Base-by-base conservation (phyloP, 2,329 filamentous ascomycete species). In the Botrytis byssoidea region DNA sequence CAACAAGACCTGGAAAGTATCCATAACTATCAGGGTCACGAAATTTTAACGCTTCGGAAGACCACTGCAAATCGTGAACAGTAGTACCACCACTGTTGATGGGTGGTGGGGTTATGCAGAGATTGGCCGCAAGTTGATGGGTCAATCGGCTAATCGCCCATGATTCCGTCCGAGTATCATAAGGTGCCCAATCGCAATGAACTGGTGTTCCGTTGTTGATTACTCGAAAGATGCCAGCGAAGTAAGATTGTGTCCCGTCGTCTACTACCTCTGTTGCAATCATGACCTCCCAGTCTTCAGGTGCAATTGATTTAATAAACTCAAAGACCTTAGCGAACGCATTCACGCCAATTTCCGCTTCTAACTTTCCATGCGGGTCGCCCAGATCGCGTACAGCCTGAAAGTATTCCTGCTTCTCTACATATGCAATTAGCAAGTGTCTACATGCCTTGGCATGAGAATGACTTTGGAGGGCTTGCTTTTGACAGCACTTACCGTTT, bases 161-260 rank as follows among this genome's bases (percentile, higher is more conserved):
- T 18, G 70, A 61, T 55, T 77, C 51, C 63, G 77, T 74, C 10
- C 73, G 64, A 25, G 73, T 72, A 18, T 79, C 25, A 72, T 71
- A 48, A 69, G 71, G 40, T n/a, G 73, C 60, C 76, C 76, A 73
- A 55, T 77, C 48, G 74, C 74, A 68, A 79, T 82, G 71, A 78
- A 82, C 68, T 63, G 37, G 82, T 81, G 48, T 80, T 78, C 25
- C 82, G 81, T 81, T 76, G 81, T 61, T 75, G 81, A n/a, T 75
- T 81, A 29, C 77, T 81, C 22, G 44, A 20, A 65, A 66, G 25
- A 74, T 91, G 51, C 89, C 90, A 68, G 6, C 65, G 29, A 68
- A 68, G 35, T 68, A 68, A 55, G 46, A 68, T 37, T 68, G 65
- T 20, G 12, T n/a, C n/a, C 42, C 67, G 8, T 70, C 40, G 7